A percentile compares a stretch with the other conserved stretches of the same genome.
Evolutionary conservation across 371 early-diverging fungal species (phyloP).

Genomic region (Mortierella sp.): DNA sequence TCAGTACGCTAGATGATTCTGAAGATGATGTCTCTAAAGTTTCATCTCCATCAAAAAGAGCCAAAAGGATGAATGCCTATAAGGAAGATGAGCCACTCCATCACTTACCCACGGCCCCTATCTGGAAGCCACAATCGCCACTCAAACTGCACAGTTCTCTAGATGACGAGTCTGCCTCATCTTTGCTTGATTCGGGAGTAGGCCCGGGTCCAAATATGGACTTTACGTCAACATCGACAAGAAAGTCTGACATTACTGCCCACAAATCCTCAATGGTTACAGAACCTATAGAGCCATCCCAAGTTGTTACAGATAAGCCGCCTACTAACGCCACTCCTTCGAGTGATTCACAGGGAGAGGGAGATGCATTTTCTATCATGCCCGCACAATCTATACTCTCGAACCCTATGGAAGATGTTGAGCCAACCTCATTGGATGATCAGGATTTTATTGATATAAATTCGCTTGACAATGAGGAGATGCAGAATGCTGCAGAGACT

Average conservation of each 20-base stretch:
- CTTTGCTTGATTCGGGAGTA: background rate
- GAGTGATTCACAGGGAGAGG: slow-evolving; percentile 1
- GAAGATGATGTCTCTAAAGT: background rate
- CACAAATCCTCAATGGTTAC: too few relatives aligned
- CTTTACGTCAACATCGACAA: background rate
- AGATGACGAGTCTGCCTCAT: slow-evolving; percentile 5
- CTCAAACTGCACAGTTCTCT: slow-evolving; percentile 14
- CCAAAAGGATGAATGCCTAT: background rate
- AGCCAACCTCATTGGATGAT: too few relatives aligned
- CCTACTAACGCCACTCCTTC: background rate
- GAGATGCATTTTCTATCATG: background rate
- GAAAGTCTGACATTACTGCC: background rate
- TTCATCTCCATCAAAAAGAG: slow-evolving; percentile 10
- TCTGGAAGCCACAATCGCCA: slow-evolving; percentile 11
- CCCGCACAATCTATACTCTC: background rate
- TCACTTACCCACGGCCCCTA: slow-evolving; percentile 3
- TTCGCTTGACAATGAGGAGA: too few relatives aligned
- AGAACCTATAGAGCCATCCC: background rate
- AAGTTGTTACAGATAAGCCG: background rate
- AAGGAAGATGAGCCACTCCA: background rate
- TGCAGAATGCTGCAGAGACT: background rate
- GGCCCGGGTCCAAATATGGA: background rate
- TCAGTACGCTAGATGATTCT: background rate
- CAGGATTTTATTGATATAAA: background rate
- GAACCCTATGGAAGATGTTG: background rate